Conservation (phyloP, 2,329 filamentous ascomycete genomes). For the Colletotrichum trifolii region DNA sequence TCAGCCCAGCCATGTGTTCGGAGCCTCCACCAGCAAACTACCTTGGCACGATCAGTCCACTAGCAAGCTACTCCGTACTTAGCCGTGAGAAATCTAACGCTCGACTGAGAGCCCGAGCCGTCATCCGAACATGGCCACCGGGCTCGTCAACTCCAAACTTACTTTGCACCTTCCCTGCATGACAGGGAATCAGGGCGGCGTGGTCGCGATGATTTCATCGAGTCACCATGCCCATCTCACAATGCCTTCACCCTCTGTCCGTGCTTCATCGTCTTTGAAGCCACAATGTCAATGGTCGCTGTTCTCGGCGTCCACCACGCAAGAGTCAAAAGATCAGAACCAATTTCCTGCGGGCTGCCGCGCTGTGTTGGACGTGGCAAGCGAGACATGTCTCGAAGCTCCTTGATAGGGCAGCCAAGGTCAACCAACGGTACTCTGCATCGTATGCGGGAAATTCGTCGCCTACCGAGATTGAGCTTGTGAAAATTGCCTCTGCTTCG, state of each 20-base stretch:
- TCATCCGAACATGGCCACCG: constrained; percentile 5
- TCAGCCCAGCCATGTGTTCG: constrained; percentile 15
- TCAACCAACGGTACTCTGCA: constrained; percentile 30
- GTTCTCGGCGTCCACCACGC: constrained; percentile 4
- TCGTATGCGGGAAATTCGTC: constrained; percentile 36
- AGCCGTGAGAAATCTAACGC: not conserved
- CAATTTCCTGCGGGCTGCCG: constrained; percentile 34
- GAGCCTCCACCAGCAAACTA: not conserved
- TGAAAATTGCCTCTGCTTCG: constrained; percentile 15
- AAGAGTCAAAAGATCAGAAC: constrained; percentile 1
- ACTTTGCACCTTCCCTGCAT: not conserved
- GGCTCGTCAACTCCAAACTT: not conserved
- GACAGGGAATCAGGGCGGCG: not conserved
- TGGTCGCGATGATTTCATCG: constrained; percentile 5
- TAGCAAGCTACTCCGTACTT: too few relatives aligned
- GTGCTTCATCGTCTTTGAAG: not conserved
- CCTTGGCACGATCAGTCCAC: too few relatives aligned
- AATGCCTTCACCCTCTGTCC: not conserved
- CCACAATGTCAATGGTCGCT: not conserved
- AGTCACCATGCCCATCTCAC: not conserved
- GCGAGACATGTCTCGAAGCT: constrained; percentile 37
- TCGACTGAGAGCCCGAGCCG: constrained; percentile 9
- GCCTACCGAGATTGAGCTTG: constrained; percentile 34
- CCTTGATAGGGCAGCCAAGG: constrained; percentile 36
- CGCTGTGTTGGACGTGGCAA: constrained; percentile 25